Evolutionary conservation across 1,284 basidiomycete species (phyloP).

Genomic region (Cryptococcus deneoformans): DNA sequence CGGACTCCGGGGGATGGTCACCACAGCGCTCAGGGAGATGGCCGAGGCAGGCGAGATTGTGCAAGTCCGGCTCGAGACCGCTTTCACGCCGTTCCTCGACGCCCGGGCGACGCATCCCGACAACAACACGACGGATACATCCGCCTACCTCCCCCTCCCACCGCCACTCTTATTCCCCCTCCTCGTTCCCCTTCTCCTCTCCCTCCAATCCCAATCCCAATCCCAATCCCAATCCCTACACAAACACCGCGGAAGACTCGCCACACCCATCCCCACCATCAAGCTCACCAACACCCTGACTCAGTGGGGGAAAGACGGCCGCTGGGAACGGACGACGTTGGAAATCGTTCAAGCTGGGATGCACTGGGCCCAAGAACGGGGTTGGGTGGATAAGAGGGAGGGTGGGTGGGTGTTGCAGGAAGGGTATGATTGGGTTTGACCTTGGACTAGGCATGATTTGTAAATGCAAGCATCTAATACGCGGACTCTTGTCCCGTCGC

Average conservation of each 20-base stretch:
- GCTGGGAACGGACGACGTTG: slow-evolving; percentile 41
- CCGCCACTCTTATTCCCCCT: slow-evolving; percentile 32
- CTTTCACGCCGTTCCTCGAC: not conserved
- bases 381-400: slow-evolving; percentile 16
- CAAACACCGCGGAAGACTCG: no score
- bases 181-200: slow-evolving; percentile 17
- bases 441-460: no score
- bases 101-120: not conserved
- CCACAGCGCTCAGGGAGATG: slow-evolving; percentile 27
- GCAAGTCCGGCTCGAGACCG: slow-evolving; percentile 13
- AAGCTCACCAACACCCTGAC: slow-evolving; percentile 6
- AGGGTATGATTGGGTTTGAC: not conserved
- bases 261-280: no score
- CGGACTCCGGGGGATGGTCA: slow-evolving; percentile 5
- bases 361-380: slow-evolving; percentile 26
- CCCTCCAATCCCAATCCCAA: no score
- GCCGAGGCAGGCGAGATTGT: slow-evolving; percentile 32
- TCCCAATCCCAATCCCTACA: no score
- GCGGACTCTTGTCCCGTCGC: no score
- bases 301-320: slow-evolving; percentile 34
- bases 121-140: no score
- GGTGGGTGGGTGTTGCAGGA: slow-evolving; percentile 19
- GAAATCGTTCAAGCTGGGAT: slow-evolving; percentile 34
- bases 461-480: no score
- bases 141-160: slow-evolving; percentile 31